Evolutionary conservation across 805 yeast genomes (phyloP), one percentile per base, ranked within the genome.

Genomic region (Teunomyces panamensis): DNA sequence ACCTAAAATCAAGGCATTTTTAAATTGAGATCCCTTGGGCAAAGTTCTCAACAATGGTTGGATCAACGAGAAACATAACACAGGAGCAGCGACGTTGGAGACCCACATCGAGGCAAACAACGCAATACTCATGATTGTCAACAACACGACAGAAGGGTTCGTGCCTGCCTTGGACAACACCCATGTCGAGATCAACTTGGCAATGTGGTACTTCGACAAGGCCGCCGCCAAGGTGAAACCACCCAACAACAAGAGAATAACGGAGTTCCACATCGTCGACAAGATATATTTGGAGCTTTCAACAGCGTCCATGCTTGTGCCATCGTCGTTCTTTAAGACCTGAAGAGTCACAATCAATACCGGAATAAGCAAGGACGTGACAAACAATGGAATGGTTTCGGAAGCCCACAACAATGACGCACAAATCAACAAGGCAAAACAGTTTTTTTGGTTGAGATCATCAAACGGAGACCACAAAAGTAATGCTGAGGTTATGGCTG

Each of bases 401-500:
- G 97, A 88, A 0, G 98, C 97, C 99, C 98, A 92, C 24, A 91
- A 71, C 43, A 91, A 61, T 0, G 97, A 90, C 1, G 96, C 84
- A 56, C 88, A 81, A 3, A 87, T 76, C 41, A 94, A 75, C 4
- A 92, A 71, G 0, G 97, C 96, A 62, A 92, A 78, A 68, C 99
- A 56, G 45, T 68, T 59, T 32, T 62, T 60, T 48, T 72, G 74
- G 24, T 65, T 65, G 3, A 46, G 34, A 48, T 72, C 76, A 14
- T 62, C 62, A 56, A 72, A 70, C 1, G 72, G 63, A 1, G 62
- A 52, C 7, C 67, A 48, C 4, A 60, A 56, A 43, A 70, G 46
- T 27, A 72, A 57, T 1, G 61, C 24, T 1, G 75, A 30, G 14
- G 90, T 85, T 0, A 84, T 57, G 0, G 65, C 30, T 2, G 71